Evolutionary conservation across 2,329 filamentous ascomycete genomes (phyloP), one percentile per base, ranked within the genome.

Genomic region (Neonectria sp.): DNA sequence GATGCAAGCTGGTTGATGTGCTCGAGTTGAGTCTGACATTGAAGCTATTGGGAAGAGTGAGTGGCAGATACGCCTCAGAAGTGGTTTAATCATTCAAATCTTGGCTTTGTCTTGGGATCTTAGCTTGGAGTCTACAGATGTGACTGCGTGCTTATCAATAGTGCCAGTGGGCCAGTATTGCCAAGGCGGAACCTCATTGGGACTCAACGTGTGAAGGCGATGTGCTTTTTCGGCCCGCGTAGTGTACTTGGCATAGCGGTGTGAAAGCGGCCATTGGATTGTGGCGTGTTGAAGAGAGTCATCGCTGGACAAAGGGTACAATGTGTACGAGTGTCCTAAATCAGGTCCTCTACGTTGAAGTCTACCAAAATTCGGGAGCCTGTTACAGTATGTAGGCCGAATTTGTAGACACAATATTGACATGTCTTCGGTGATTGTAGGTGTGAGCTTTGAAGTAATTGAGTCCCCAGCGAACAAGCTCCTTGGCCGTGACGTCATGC

Each of bases 401-500:
- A 17, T 7, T 7, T 17, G 13, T 31, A 31, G 13, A 15, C 17
- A 37, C 4, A 37, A 17, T 17, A 17, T 17, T 37, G 6, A 37
- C 13, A 37, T 37, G 6, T 37, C 35, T 17, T 35, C 13, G 31
- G 15, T 17, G 13, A 37, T 17, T 17, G 35, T 17, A 17, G 15
- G 6, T 2, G 12, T 37, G 35, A 15, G 15, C 6, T 15, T 37
- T 6, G 15, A 11, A 37, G 13, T 37, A 37, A 5, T 31, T 31
- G 35, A 37, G 11, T 37, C 3, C 33, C 12, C 12, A 29, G 33
- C 5, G 13, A 15, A 45, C 17, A 45, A 56, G 13, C 7, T 15
- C 21, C 51, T 40, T 55, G 35, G 35, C 53, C 15, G 63, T 65
- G 63, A 67, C 55, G 65, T 57, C 51, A 64, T 45, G 60, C 59